phyloP scores from a whole-genome alignment of 768 basidiomycete species.

The Tulasnella sp. region DNA sequence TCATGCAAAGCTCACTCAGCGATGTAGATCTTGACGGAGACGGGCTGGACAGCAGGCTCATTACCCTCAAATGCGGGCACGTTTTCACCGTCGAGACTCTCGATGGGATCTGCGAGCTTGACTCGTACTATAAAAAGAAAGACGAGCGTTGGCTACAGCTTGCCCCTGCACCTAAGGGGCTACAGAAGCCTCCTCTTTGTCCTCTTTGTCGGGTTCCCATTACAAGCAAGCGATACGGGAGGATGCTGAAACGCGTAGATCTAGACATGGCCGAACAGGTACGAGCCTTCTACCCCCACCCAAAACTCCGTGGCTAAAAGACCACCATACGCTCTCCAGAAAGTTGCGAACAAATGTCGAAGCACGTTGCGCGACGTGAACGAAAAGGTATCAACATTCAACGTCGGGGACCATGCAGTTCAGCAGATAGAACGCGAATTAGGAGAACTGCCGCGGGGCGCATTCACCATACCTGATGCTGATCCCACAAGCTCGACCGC shows the following conservation, averaged over 20 bases:
- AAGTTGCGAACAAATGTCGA: slow-evolving; percentile 1
- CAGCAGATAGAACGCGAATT: neutral
- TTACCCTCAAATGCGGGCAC: slow-evolving; percentile 67
- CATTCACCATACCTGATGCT: neutral
- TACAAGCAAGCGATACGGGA: slow-evolving; percentile 62
- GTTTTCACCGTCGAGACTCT: slow-evolving; percentile 72
- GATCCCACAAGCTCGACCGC: neutral
- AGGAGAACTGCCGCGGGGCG: neutral
- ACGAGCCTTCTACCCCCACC: neutral
- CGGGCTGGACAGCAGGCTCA: slow-evolving; percentile 55
- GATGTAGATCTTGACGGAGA: slow-evolving; percentile 47
- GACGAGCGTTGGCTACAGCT: slow-evolving; percentile 53
- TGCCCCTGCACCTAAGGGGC: slow-evolving; percentile 48
- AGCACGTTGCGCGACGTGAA: neutral
- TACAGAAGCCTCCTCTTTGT: slow-evolving; percentile 56
- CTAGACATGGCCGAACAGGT: slow-evolving; percentile 48
- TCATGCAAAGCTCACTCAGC: slow-evolving; percentile 56
- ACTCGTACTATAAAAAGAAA: slow-evolving; percentile 53
- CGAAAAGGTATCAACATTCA: neutral
- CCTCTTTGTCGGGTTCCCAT: slow-evolving; percentile 65
- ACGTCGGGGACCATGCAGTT: neutral
- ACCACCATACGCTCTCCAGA: neutral
- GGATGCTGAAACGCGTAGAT: slow-evolving; percentile 62
- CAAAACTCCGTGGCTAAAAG: neutral
- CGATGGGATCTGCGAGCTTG: slow-evolving; percentile 61